Evolutionary conservation across 495 filamentous ascomycete genomes (phyloP), one percentile per base, ranked within the genome.

Genomic region (Friedmanniomyces simplex): DNA sequence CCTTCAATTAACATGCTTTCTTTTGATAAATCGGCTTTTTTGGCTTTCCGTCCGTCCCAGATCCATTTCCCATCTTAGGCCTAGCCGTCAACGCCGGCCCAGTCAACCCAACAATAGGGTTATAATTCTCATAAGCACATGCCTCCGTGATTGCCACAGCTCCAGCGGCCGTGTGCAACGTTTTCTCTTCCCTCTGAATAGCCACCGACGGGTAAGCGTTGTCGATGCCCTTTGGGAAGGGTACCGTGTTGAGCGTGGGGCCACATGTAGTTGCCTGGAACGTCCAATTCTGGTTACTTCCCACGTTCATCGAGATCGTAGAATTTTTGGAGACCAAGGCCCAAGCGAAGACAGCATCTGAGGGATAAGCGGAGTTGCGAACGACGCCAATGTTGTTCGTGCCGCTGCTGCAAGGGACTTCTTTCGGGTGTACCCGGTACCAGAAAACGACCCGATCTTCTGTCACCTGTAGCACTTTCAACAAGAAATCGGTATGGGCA

Each of bases 271-370:
- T 32, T 1, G 59, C 59, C 11, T 56, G 1, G 37, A 65, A 65
- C 30, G 30, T 48, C 60, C 60, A 63, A 32, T 55, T 16, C 50
- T 48, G 21, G 39, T 65, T 65, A 41, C 42, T 46, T 18, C 62
- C 62, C 12, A 59, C 53, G 21, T 43, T 48, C 48, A 65, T 55
- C 24, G 49, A 45, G 37, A 65, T 50, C 5, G 54, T 58, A 21
- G 62, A 39, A 13, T 43, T 30, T n/a, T 62, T 32, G 16, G n/a
- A 25, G 36, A 62, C 62, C 6, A 65, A 48, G 45, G 62, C 62
- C 62, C 62, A 65, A 25, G 62, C 62, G 46, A 65, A 62, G 49
- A 65, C 62, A 24, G 62, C 62, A 32, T 65, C 62, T 20, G 22
- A 42, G 8, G 62, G 62, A 16, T 45, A 48, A 12, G 25, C 25